Percentiles rank a stretch among this genome's conserved stretches.
These are phyloP conservation scores for Thelonectria rubi DNA, from an alignment of 2,329 filamentous ascomycete genomes.

Conservation along the genomic window DNA sequence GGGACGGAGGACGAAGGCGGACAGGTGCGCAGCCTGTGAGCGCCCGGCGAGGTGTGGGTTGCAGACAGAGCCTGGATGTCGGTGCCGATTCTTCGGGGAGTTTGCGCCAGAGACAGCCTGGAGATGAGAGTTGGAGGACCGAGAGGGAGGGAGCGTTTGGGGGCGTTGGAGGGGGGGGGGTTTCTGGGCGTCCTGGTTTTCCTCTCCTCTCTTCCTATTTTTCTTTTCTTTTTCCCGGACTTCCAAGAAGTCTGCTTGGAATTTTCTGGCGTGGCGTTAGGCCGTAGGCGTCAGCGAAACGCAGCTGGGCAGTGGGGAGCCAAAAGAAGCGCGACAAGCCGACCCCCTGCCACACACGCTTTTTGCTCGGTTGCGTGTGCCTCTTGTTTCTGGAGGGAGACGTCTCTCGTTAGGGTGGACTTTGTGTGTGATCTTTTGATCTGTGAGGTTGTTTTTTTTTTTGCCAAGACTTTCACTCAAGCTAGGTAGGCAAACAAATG, in stretches of 20 bases:
- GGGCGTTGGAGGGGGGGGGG: no score
- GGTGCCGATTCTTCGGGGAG: neutral
- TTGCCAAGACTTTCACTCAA: neutral
- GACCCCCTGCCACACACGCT: slow-evolving; percentile 9
- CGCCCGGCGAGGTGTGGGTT: no score
- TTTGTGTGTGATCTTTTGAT: neutral
- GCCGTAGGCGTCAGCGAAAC: slow-evolving; percentile 20
- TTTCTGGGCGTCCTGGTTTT: neutral
- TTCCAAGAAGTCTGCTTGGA: neutral
- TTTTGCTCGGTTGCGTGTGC: neutral
- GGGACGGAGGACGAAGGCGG: neutral
- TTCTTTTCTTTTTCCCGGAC: neutral
- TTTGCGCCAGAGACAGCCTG: slow-evolving; percentile 24
- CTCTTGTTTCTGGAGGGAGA: neutral
- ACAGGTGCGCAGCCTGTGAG: slow-evolving; percentile 24
- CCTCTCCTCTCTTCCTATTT: neutral
- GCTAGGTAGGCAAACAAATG: neutral
- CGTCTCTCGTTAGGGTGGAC: neutral
- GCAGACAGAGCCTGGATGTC: no score
- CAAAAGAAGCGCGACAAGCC: slow-evolving; percentile 17
- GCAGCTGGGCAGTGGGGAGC: neutral
- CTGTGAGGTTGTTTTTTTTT: neutral
- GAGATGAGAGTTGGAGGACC: no score
- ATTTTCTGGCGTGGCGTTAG: slow-evolving; percentile 34
- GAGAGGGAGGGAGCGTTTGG: no score